Base-by-base conservation (phyloP, 106 monocot genomes). In the Dioscorea zingiberensis region DNA sequence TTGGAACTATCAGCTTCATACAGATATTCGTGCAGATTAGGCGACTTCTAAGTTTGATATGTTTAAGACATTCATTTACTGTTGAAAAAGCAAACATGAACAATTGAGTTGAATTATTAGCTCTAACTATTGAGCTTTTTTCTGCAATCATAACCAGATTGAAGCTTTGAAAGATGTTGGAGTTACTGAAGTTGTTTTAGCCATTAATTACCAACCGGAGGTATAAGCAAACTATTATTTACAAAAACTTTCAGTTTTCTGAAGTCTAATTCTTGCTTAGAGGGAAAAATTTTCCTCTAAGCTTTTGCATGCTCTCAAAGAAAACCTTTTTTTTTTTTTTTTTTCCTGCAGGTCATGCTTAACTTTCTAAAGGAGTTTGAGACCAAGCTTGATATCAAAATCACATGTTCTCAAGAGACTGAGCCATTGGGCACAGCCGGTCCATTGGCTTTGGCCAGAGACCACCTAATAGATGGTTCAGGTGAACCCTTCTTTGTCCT, bases 321-420 rank as follows among this genome's bases (percentile, higher is more conserved):
- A 1, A 38, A 38, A 10, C 38, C 19, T 12, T 27, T 14, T 17
- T 22, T 16, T 28, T 64, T 25, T 14, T 17, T 22, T 16, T 28
- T 64, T 25, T 47, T 44, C 47, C 25, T 54, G 15, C 62, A 85
- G 85, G 85, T 85, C 16, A 86, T 86, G 85, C 67, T 82, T 13
- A 82, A 48, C 47, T 86, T 86, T 48, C 51, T 86, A 69, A 86
- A 86, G 82, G 85, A 86, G 19, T 86, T 86, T 75, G 85, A 86
- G 69, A 58, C 63, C 32, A 81, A 82, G 71, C 67, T 86, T 63
- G 85, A 45, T 30, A 86, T 86, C 19, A 86, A 74, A 65, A 86
- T 86, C 21, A 86, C 78, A 27, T 86, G 85, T 68, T 86, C 85
- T 29, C 85, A 82, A 62, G 85, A 86, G 60, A 86, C 82, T 18